A percentile compares a stretch with the other conserved stretches of the same genome.
Conservation (phyloP, 495 filamentous ascomycete species). For the Jackrogersella minutella region DNA sequence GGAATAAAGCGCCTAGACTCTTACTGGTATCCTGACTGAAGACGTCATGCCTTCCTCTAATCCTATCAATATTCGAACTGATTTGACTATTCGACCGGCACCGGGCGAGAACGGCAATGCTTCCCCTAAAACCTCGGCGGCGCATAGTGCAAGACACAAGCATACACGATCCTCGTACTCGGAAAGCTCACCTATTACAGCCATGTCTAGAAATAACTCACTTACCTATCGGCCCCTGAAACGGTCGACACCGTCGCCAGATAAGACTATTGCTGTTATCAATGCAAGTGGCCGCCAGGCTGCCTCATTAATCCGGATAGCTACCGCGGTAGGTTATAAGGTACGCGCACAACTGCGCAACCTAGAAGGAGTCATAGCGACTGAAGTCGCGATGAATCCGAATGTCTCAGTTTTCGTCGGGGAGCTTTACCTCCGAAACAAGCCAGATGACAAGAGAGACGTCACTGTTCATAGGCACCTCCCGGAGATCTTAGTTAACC, state of each 20-base stretch:
- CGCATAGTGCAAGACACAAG: constrained; percentile 54
- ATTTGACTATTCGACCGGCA: constrained; percentile 53
- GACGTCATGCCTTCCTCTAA: constrained; percentile 37
- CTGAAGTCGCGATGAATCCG: constrained; percentile 79
- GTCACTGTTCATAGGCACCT: constrained; percentile 53
- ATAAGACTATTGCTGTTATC: constrained; percentile 88
- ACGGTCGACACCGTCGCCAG: constrained; percentile 60
- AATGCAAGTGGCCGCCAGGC: constrained; percentile 94
- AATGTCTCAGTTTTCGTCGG: constrained; percentile 87
- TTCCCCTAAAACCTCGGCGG: constrained; percentile 41
- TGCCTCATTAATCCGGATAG: constrained; percentile 90
- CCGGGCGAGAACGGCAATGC: constrained; percentile 48
- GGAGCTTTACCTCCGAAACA: constrained; percentile 72
- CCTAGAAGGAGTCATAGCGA: constrained; percentile 79
- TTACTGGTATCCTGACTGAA: constrained; percentile 16
- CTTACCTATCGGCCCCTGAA: constrained; percentile 60
- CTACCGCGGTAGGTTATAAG: constrained; percentile 87
- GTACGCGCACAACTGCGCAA: constrained; percentile 90
- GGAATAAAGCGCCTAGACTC: constrained; percentile 6
- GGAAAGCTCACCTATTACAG: constrained; percentile 56
- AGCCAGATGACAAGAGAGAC: constrained; percentile 53
- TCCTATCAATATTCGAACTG: constrained; percentile 52
- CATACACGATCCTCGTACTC: constrained; percentile 63
- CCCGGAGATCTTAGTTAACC: constrained; percentile 61
- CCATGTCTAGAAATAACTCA: constrained; percentile 57